Percentiles rank a stretch among this genome's conserved stretches.
These are phyloP conservation scores for Stevia rebaudiana DNA, from an alignment of 140 eudicot species.

Conservation along the genomic window DNA sequence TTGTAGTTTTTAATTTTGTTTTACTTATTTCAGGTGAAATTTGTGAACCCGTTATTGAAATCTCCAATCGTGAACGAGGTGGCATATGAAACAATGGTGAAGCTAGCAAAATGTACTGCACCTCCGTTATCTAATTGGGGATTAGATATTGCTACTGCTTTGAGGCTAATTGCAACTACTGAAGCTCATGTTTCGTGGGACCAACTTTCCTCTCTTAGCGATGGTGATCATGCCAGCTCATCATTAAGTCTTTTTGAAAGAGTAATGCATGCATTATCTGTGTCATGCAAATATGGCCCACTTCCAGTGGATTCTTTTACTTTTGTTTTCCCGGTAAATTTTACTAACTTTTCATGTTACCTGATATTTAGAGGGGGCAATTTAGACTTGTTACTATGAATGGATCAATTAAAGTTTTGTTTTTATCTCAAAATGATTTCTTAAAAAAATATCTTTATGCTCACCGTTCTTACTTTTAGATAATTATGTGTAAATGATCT, in stretches of 20 bases:
- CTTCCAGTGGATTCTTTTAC: conserved; percentile 92
- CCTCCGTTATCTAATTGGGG: conserved; percentile 90
- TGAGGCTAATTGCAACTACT: conserved; percentile 61
- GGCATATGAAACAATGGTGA: conserved; percentile 85
- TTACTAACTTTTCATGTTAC: neutral
- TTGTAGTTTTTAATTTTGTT: neutral
- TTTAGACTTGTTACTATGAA: neutral
- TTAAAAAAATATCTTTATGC: neutral
- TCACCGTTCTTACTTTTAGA: neutral
- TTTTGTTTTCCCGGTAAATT: conserved; percentile 82
- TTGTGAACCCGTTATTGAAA: conserved; percentile 67
- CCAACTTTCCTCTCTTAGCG: conserved; percentile 61
- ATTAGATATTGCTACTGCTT: conserved; percentile 88
- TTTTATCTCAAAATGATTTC: neutral
- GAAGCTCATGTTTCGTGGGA: conserved; percentile 53
- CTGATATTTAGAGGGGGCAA: neutral
- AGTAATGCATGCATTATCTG: conserved; percentile 57
- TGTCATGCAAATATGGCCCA: conserved; percentile 80
- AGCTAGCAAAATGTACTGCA: conserved; percentile 75
- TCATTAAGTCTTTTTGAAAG: conserved; percentile 68
- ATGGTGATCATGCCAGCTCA: conserved; percentile 40
- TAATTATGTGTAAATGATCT: neutral
- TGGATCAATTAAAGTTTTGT: neutral
- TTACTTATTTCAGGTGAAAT: conserved; percentile 50
- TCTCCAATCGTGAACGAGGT: conserved; percentile 74